These are phyloP conservation scores for Phytophthora tentaculata DNA, from an alignment of 352 stramenopile genomes.

Conservation along the genomic window DNA sequence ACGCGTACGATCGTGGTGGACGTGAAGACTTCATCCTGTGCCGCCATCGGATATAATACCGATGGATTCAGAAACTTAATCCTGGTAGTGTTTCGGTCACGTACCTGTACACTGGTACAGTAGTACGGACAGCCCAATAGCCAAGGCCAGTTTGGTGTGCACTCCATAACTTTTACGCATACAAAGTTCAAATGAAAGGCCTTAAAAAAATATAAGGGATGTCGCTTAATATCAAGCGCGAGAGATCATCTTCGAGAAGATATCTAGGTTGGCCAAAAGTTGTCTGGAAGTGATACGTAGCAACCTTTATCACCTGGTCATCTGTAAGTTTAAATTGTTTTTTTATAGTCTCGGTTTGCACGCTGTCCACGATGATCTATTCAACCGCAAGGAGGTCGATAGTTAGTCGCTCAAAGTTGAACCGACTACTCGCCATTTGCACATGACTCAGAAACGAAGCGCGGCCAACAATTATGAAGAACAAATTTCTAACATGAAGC, in stretches of 20 bases:
- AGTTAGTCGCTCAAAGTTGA: not conserved
- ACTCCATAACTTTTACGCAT: too few species aligned
- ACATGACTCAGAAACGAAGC: not conserved
- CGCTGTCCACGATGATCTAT: not conserved
- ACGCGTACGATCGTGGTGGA: conserved; percentile 43
- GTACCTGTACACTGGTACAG: too few species aligned
- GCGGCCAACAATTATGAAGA: not conserved
- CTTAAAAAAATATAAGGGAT: too few species aligned
- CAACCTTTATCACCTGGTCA: not conserved
- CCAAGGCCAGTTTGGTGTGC: too few species aligned
- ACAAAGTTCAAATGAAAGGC: too few species aligned
- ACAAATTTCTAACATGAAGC: not conserved
- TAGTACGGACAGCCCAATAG: too few species aligned
- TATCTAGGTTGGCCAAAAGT: not conserved
- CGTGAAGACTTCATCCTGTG: conserved; percentile 35
- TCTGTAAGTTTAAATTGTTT: not conserved
- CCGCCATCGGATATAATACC: not conserved
- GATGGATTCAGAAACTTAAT: too few species aligned
- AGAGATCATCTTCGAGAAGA: not conserved
- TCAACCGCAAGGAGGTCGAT: not conserved
- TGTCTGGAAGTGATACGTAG: not conserved
- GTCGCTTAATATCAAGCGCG: too few species aligned
- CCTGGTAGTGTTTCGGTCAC: too few species aligned
- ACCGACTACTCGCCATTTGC: not conserved
- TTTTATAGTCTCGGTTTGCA: not conserved